phyloP scores from a whole-genome alignment of 2,329 filamentous ascomycete genomes.

The Kalmusia sp. region DNA sequence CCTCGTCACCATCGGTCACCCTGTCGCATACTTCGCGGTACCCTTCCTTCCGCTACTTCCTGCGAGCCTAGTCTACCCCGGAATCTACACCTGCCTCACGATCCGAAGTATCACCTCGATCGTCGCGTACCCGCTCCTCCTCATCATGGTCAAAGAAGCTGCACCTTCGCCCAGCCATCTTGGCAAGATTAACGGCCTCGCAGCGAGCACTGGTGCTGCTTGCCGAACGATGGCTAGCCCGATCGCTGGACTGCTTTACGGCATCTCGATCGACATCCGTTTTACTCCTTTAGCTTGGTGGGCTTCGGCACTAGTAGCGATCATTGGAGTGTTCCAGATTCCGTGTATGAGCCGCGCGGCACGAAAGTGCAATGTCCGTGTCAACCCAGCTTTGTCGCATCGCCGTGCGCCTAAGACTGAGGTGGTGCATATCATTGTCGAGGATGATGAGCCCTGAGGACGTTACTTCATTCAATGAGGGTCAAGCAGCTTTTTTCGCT shows the following conservation, averaged over 20 bases:
- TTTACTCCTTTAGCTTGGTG: constrained; percentile 71
- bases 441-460: constrained; percentile 21
- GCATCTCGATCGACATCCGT: constrained; percentile 62
- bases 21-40: constrained; percentile 71
- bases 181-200: constrained; percentile 75
- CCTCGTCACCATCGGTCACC: constrained; percentile 70
- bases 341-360: constrained; percentile 62
- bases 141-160: constrained; percentile 77
- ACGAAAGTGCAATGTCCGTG: constrained; percentile 35
- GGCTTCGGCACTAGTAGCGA: constrained; percentile 63
- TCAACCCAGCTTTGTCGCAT: constrained; percentile 30
- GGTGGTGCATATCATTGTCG: constrained; percentile 34
- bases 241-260: constrained; percentile 71
- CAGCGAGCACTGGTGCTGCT: constrained; percentile 74
- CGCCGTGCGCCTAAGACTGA: constrained; percentile 20
- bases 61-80: constrained; percentile 59
- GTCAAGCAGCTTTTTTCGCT: too few species aligned
- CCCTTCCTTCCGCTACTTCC: constrained; percentile 71
- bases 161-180: constrained; percentile 67
- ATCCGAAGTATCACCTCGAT: constrained; percentile 74
- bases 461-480: too few species aligned
- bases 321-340: constrained; percentile 63
- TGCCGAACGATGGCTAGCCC: constrained; percentile 75
- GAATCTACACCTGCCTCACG: constrained; percentile 70
- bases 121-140: constrained; percentile 70